A percentile compares a stretch with the other conserved stretches of the same genome.
These are phyloP conservation scores for Trametes cinnabarina DNA, from an alignment of 768 basidiomycete species.

Conservation along the genomic window DNA sequence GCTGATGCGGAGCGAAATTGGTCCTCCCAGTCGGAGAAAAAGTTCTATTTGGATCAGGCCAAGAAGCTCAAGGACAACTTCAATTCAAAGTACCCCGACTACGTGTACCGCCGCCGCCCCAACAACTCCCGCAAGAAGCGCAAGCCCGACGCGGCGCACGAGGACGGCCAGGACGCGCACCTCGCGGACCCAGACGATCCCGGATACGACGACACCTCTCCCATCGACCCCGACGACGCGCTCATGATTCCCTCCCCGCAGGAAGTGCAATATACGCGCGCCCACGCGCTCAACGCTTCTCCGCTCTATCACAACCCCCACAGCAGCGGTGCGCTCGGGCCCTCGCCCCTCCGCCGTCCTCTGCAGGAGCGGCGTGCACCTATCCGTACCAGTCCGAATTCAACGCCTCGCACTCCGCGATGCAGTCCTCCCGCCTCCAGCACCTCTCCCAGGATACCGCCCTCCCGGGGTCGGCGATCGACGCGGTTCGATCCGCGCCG, in stretches of 20 bases:
- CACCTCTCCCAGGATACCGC: constrained; percentile 7
- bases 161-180: constrained; percentile 31
- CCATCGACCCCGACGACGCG: constrained; percentile 35
- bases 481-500: constrained; percentile 5
- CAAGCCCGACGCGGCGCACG: constrained; percentile 35
- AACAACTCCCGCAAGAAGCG: constrained; percentile 79
- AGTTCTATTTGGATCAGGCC: constrained; percentile 85
- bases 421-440: not conserved
- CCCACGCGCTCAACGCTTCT: constrained; percentile 15
- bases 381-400: constrained; percentile 17
- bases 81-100: constrained; percentile 84
- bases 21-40: constrained; percentile 63
- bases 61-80: constrained; percentile 84
- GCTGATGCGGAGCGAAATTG: too few relatives aligned
- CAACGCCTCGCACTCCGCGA: constrained; percentile 2
- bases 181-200: constrained; percentile 35
- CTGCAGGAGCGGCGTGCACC: constrained; percentile 1
- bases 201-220: constrained; percentile 38
- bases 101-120: constrained; percentile 83
- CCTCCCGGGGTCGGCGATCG: constrained; percentile 4
- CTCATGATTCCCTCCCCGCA: constrained; percentile 18
- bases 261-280: constrained; percentile 25
- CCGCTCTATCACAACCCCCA: constrained; percentile 18
- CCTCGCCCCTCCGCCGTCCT: not conserved
- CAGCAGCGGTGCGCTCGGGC: constrained; percentile 8